Conservation (phyloP, 768 basidiomycete genomes). For the Lactarius vividus region DNA sequence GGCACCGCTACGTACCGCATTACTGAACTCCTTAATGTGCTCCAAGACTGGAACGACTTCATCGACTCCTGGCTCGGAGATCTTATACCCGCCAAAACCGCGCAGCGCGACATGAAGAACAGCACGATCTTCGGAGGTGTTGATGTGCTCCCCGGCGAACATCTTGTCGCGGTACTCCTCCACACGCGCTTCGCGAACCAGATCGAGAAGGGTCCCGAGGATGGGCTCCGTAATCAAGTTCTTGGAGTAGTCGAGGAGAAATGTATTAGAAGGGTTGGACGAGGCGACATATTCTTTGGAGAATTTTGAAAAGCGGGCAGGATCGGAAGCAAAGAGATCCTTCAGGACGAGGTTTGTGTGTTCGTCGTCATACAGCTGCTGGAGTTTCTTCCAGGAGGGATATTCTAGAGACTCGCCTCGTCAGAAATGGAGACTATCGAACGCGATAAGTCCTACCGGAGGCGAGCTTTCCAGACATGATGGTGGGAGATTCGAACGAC, state of each 20-base stretch:
- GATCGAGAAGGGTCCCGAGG: conserved; percentile 68
- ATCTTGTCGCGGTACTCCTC: conserved; percentile 86
- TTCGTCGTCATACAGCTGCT: conserved; percentile 74
- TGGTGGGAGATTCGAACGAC: conserved; percentile 2
- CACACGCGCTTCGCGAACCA: conserved; percentile 83
- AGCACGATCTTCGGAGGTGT: conserved; percentile 96
- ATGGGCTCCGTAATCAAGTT: conserved; percentile 89
- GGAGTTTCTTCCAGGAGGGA: conserved; percentile 86
- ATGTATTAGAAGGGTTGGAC: conserved; percentile 63
- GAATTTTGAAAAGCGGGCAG: conserved; percentile 83
- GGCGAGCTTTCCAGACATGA: conserved; percentile 28
- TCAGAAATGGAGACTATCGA: background rate
- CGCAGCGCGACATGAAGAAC: conserved; percentile 95
- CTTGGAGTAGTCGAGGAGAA: conserved; percentile 97
- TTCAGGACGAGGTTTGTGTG: conserved; percentile 75
- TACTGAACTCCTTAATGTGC: conserved; percentile 90
- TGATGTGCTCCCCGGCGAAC: conserved; percentile 96
- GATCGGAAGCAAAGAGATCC: conserved; percentile 89
- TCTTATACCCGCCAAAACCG: conserved; percentile 72
- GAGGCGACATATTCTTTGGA: conserved; percentile 70
- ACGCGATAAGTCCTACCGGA: conserved; percentile 23
- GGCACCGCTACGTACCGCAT: conserved; percentile 75
- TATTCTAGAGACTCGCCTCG: conserved; percentile 58
- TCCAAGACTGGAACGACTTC: conserved; percentile 81
- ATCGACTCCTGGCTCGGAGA: conserved; percentile 74